Base-by-base conservation (phyloP, 768 basidiomycete species). In the Leccinellum albellum region DNA sequence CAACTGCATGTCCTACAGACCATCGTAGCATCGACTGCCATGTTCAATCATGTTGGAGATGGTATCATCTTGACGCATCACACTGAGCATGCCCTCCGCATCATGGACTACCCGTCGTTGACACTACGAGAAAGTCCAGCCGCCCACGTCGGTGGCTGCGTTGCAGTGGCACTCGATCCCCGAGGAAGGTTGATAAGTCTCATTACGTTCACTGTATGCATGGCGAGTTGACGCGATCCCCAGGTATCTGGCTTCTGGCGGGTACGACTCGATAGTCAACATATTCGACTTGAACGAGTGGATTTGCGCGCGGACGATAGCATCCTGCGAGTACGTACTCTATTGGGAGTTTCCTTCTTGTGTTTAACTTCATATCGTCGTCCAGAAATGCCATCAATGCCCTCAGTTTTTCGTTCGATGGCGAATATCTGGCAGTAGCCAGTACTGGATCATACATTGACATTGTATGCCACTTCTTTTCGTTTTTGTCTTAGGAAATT, bases 121-220 rank as follows among this genome's bases (percentile, higher is more conserved):
- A 69, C 75, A 4, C 61, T 85, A 17, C 74, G 82, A 31, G 86
- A 88, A 64, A 83, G 77, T 59, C 81, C 82, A 12, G 83, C 87
- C 1, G 88, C 89, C 13, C 90, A 92, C 64, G 88, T 91, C 3
- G 87, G 87, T 12, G 89, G 89, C n/a, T 89, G 88, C 62, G 75
- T 84, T 12, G 86, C 88, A 3, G 79, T 88, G 35, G 88, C 88
- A 5, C 73, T 91, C 35, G 89, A 92, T 70, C 90, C 90, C n/a
- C 79, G 89, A 21, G 89, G 89, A 70, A 79, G 82, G 87, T 84
- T 46, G 54, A 24, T 3, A 1, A 20, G 73, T 58, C 17, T 15
- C 45, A 3, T 57, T 20, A 12, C 8, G 14, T 29, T 50, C 45
- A 35, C 35, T 17, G 50, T n/a, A 21, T 26, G 42, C 6, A 3